These are phyloP conservation scores for Melampsora larici-populina DNA, from an alignment of 1,284 basidiomycete genomes.

Conservation along the genomic window DNA sequence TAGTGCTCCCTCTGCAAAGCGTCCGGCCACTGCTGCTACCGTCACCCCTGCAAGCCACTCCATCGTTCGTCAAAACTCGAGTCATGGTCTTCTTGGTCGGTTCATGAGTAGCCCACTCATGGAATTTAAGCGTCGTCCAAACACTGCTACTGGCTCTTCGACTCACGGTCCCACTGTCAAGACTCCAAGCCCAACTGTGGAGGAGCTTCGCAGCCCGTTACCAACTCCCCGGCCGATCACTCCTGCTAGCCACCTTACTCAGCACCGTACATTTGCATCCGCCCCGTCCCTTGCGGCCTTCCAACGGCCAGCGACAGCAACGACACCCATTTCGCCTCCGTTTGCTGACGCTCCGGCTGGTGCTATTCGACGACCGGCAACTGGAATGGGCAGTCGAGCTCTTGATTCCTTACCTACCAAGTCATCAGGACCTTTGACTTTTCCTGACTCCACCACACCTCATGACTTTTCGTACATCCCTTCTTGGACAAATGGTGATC, in stretches of 20 bases:
- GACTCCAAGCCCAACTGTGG: background rate
- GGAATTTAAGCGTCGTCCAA: slow-evolving; percentile 18
- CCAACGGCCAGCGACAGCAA: slow-evolving; percentile 14
- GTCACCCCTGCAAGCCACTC: background rate
- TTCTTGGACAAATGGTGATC: too few relatives aligned
- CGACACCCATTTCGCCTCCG: too few relatives aligned
- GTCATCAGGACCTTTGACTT: too few relatives aligned
- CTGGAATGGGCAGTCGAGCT: too few relatives aligned
- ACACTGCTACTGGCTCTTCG: slow-evolving; percentile 27
- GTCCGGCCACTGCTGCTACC: background rate
- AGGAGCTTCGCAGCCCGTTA: background rate
- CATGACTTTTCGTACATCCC: too few relatives aligned
- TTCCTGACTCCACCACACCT: too few relatives aligned
- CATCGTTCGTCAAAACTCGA: background rate
- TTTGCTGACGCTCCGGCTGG: too few relatives aligned
- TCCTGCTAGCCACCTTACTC: background rate
- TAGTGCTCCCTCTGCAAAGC: background rate
- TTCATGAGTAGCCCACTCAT: slow-evolving; percentile 8
- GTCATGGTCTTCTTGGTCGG: slow-evolving; percentile 13
- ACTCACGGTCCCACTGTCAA: slow-evolving; percentile 3
- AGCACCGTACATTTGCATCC: too few relatives aligned
- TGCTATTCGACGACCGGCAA: too few relatives aligned
- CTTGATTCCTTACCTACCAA: too few relatives aligned
- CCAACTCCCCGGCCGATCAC: background rate
- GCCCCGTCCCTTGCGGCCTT: too few relatives aligned